A percentile compares a stretch with the other conserved stretches of the same genome.
These are phyloP conservation scores for Termitomyces sp. DNA, from an alignment of 768 basidiomycete genomes.

Conservation along the genomic window DNA sequence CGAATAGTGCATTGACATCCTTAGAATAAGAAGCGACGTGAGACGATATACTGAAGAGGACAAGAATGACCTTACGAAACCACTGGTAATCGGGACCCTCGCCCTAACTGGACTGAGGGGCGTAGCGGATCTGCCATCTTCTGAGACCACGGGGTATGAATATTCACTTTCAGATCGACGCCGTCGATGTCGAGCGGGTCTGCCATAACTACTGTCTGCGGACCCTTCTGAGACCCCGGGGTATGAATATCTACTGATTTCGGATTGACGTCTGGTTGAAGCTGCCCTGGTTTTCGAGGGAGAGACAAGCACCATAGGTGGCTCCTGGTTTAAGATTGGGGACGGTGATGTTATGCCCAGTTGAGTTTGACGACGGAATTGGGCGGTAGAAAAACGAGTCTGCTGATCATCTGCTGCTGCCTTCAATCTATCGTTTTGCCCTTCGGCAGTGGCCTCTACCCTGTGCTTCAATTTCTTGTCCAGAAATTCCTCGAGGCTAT, in stretches of 20 bases:
- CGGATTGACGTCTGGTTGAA: no score
- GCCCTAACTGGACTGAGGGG: no score
- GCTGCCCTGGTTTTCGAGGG: no score
- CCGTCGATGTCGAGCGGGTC: no score
- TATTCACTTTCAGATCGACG: no score
- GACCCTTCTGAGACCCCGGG: no score
- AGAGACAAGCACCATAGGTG: not conserved
- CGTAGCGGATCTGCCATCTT: no score
- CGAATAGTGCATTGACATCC: not conserved
- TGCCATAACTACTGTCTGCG: no score
- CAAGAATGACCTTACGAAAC: not conserved
- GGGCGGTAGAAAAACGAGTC: not conserved
- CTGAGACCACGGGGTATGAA: no score
- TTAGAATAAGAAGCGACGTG: not conserved
- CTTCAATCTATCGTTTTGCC: not conserved
- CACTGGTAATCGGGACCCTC: no score
- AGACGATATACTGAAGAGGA: not conserved
- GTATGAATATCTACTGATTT: no score
- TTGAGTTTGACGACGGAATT: not conserved
- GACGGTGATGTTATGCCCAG: not conserved
- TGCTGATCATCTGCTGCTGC: not conserved
- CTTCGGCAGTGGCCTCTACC: not conserved
- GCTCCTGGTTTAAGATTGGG: not conserved
- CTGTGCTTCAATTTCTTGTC: not conserved
- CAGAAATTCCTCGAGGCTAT: not conserved